Percentiles rank a stretch among this genome's conserved stretches.
Evolutionary conservation across 331 rosid genomes (phyloP).

Genomic region (Erythrophleum ivorense): DNA sequence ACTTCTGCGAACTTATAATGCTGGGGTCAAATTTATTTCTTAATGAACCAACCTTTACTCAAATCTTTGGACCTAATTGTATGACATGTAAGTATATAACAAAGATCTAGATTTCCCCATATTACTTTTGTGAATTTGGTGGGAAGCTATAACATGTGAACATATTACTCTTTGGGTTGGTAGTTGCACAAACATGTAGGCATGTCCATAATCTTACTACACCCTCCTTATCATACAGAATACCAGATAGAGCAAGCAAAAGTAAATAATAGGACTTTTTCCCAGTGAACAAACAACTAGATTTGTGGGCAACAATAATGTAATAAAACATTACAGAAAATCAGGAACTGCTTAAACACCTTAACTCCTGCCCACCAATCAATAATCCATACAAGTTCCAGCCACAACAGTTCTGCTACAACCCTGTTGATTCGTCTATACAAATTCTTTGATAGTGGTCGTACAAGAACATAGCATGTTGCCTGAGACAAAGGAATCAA

Average conservation of each 20-base stretch:
- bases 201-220: not conserved
- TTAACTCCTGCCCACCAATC: constrained; percentile 99
- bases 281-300: not conserved
- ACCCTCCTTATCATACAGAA: constrained; percentile 20
- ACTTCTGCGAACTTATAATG: not conserved
- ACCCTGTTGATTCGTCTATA: constrained; percentile 85
- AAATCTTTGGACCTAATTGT: constrained; percentile 4
- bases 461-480: constrained; percentile 65
- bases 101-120: constrained; percentile 8
- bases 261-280: not conserved
- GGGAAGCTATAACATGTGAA: not conserved
- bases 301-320: constrained; percentile 18
- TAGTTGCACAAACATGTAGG: not conserved
- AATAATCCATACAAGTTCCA: constrained; percentile 87
- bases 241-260: constrained; percentile 26
- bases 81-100: not conserved
- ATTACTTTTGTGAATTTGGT: not conserved
- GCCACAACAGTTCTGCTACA: constrained; percentile 90
- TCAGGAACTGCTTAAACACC: constrained; percentile 52
- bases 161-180: not conserved
- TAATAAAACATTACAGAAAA: constrained; percentile 14
- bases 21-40: not conserved
- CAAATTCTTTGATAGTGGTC: constrained; percentile 79
- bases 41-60: constrained; percentile 1
- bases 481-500: constrained; percentile 61